phyloP scores from a whole-genome alignment of 2,329 filamentous ascomycete species.

The Coniochaeta hoffmannii region DNA sequence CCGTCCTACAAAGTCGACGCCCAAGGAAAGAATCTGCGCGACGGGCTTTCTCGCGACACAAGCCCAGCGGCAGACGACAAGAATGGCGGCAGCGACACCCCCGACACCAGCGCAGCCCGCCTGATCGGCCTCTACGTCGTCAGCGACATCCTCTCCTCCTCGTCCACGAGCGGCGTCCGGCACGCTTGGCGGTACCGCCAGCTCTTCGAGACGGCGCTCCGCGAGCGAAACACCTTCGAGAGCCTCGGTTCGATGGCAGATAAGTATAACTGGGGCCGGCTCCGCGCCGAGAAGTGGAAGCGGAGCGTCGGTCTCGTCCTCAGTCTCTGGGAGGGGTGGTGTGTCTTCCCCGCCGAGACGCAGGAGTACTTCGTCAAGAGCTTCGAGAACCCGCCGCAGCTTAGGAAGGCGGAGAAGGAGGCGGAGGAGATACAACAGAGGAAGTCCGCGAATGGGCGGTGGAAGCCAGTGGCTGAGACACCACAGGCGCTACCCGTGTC shows the following conservation, averaged over 20 bases:
- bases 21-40: constrained; percentile 28
- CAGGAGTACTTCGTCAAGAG: constrained; percentile 63
- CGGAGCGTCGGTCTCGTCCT: constrained; percentile 64
- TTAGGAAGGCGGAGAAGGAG: constrained; percentile 27
- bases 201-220: constrained; percentile 68
- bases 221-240: constrained; percentile 63
- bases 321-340: constrained; percentile 64
- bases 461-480: constrained; percentile 41
- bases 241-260: constrained; percentile 67
- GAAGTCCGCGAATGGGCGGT: constrained; percentile 24
- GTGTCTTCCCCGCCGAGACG: constrained; percentile 64
- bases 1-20: constrained; percentile 38
- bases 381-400: constrained; percentile 62
- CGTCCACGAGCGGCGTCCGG: constrained; percentile 67
- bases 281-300: constrained; percentile 81
- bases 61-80: constrained; percentile 30
- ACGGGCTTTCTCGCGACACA: constrained; percentile 26
- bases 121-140: constrained; percentile 74
- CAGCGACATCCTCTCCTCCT: constrained; percentile 71
- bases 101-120: constrained; percentile 64
- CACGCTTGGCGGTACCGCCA: constrained; percentile 83
- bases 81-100: constrained; percentile 29
- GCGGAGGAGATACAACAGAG: not conserved
- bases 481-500: constrained; percentile 13
- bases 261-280: constrained; percentile 67